Conservation (phyloP, 176 grass and related monocot species). For the Lolium perenne region DNA sequence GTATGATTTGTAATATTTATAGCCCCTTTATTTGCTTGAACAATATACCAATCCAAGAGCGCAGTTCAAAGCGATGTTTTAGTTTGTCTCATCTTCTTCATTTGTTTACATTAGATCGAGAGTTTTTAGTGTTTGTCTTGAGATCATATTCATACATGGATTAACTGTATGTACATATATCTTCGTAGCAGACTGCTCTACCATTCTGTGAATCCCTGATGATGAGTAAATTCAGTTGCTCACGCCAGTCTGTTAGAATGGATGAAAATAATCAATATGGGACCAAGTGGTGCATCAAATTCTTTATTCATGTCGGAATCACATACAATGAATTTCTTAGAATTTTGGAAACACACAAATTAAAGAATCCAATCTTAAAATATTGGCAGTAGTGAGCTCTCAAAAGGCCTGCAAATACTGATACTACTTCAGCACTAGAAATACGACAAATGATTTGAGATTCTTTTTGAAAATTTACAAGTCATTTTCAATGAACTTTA, state of each 20-base stretch:
- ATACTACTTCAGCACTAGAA: background rate
- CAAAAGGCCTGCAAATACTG: background rate
- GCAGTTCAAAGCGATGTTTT: background rate
- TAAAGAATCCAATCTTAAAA: too few species aligned
- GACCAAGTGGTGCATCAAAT: conserved; percentile 18
- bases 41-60: background rate
- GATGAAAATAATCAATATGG: background rate
- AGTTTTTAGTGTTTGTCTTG: background rate
- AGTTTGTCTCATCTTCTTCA: background rate
- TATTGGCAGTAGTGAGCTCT: too few species aligned
- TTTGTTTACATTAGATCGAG: background rate
- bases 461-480: background rate
- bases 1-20: background rate
- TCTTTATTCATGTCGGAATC: conserved; percentile 50
- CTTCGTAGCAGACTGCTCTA: background rate
- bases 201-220: background rate
- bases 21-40: background rate
- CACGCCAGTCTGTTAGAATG: background rate
- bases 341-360: too few species aligned
- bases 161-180: background rate
- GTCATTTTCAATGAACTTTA: background rate
- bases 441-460: background rate
- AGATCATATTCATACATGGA: background rate
- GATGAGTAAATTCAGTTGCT: background rate
- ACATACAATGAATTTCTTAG: background rate